Conservation (phyloP, 306 rosid genomes). For the Inga oerstediana region DNA sequence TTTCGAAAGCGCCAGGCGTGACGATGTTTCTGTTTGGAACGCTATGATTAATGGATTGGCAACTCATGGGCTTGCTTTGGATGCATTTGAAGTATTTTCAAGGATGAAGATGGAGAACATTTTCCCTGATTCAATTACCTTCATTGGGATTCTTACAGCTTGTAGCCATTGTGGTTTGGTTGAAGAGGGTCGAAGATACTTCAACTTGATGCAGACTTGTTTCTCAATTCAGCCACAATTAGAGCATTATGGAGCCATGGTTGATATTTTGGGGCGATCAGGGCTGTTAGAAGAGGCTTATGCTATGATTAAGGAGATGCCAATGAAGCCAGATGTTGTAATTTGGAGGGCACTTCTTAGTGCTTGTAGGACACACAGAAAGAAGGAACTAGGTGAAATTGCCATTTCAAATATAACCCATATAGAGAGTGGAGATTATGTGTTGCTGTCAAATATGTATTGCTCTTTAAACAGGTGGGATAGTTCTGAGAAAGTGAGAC, state of each 20-base stretch:
- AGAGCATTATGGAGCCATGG: constrained; percentile 78
- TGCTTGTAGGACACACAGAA: constrained; percentile 62
- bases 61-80: constrained; percentile 64
- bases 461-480: constrained; percentile 73
- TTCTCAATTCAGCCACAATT: constrained; percentile 62
- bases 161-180: constrained; percentile 73
- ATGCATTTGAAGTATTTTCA: constrained; percentile 50
- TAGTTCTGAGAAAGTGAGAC: constrained; percentile 65
- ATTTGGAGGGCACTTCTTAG: constrained; percentile 75
- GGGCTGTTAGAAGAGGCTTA: constrained; percentile 67
- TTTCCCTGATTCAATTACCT: constrained; percentile 64
- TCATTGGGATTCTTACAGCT: constrained; percentile 63
- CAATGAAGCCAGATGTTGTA: constrained; percentile 68
- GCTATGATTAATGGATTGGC: constrained; percentile 77
- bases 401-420: constrained; percentile 61
- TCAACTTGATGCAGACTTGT: constrained; percentile 53
- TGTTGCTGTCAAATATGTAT: constrained; percentile 68
- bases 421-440: constrained; percentile 69
- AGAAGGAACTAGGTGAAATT: constrained; percentile 59
- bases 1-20: constrained; percentile 41
- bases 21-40: constrained; percentile 73
- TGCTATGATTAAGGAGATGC: constrained; percentile 55
- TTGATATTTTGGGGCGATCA: constrained; percentile 70
- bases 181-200: constrained; percentile 58
- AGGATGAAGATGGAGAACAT: constrained; percentile 60